Evolutionary conservation across 2,329 filamentous ascomycete species (phyloP), one percentile per base, ranked within the genome.

Genomic region (Talaromyces piceae): DNA sequence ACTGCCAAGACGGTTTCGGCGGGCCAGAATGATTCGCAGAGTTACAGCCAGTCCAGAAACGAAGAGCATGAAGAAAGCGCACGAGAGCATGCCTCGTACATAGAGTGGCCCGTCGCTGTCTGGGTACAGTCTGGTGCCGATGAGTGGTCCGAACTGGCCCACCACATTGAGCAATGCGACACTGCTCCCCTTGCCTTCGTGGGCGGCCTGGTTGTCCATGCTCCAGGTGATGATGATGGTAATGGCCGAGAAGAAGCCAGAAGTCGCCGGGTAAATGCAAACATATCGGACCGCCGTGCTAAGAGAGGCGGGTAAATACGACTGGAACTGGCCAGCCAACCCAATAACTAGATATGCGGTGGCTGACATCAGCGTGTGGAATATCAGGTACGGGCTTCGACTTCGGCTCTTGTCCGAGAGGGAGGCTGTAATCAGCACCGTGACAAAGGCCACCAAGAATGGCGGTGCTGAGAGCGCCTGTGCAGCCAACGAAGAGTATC

Each of bases 141-240:
- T 70, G 3, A 87, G 68, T 2, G 88, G 88, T 0, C 88, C 88
- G 56, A 83, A 84, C 69, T 94, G 88, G 1, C 88, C 91, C 12
- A 95, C 77, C 30, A 89, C 62, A 67, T 95, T 91, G 62, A 96
- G 67, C 27, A 95, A 75, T 1, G 86, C 88, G 61, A 95, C 87
- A 1, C 86, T 88, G 1, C 82, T 82, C 0, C 88, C 88, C 58
- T 87, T 86, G 5, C 82, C 80, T 47, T 79, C 80, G 55, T 84
- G 81, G 11, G 76, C 82, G 49, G 78, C 72, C 63, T 93, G 87
- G 67, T 95, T 95, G 64, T 95, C 94, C 62, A 95, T 80, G 30
- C 81, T 88, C 90, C 90, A 95, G 1, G 88, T 86, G 51, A 95
- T 87, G 58, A 91, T 85, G 27, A 95, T 77, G 0, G 88, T 89